Conservation (phyloP, 768 basidiomycete species). For the Zangia roseola region DNA sequence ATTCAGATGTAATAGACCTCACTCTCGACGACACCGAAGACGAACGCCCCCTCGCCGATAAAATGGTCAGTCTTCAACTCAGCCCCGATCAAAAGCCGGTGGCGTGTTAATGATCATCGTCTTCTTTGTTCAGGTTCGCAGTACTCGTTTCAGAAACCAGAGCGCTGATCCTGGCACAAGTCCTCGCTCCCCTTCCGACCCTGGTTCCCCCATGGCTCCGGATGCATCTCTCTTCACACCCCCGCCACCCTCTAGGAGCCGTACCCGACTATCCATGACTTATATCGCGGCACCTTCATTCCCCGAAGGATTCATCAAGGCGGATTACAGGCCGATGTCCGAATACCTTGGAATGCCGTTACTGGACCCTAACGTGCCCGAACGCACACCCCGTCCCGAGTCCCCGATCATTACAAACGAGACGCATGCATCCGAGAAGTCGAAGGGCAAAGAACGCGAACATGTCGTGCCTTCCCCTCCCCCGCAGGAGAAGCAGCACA, state of each 20-base stretch:
- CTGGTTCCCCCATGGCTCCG: conserved; percentile 6
- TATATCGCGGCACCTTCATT: conserved; percentile 22
- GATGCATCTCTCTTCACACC: conserved; percentile 31
- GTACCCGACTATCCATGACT: conserved; percentile 9
- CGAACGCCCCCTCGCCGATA: conserved; percentile 3
- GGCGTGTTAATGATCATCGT: conserved; percentile 3
- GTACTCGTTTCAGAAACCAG: neutral
- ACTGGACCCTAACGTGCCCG: neutral
- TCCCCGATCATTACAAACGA: neutral
- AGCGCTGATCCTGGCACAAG: conserved; percentile 6
- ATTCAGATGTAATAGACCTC: conserved; percentile 22
- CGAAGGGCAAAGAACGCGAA: conserved; percentile 27
- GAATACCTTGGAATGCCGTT: neutral
- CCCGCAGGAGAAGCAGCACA: neutral
- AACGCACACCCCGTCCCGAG: neutral
- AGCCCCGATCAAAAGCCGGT: conserved; percentile 1
- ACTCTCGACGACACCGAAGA: conserved; percentile 24
- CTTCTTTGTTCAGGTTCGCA: conserved; percentile 1
- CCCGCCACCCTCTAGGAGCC: conserved; percentile 17
- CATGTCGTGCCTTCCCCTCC: neutral
- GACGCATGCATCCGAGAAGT: neutral
- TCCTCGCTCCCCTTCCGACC: neutral
- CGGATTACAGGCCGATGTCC: conserved; percentile 15
- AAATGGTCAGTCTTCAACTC: conserved; percentile 19
- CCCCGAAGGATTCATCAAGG: conserved; percentile 20